These are phyloP conservation scores for Peronospora belbahrii DNA, from an alignment of 352 stramenopile genomes.

Conservation along the genomic window DNA sequence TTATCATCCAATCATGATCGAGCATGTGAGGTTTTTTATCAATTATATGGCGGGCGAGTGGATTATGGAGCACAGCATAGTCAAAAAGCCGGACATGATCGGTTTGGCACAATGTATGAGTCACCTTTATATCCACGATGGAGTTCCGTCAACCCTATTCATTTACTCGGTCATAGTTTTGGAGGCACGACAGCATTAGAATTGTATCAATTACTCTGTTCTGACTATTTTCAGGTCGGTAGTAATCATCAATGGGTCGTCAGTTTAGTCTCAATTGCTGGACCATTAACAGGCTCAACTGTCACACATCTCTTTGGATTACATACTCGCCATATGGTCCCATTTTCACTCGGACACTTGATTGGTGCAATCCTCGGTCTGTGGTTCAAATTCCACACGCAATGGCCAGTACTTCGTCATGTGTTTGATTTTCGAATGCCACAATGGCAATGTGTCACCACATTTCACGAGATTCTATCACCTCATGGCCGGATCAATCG, in stretches of 20 bases:
- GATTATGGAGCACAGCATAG: conserved; percentile 55
- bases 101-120: conserved; percentile 34
- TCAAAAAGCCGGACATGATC: conserved; percentile 25
- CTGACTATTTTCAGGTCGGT: conserved; percentile 49
- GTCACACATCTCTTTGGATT: conserved; percentile 26
- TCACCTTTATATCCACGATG: conserved; percentile 35
- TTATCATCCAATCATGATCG: conserved; percentile 58
- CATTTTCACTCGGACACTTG: conserved; percentile 24
- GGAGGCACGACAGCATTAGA: conserved; percentile 59
- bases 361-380: conserved; percentile 23
- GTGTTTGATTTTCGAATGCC: conserved; percentile 56
- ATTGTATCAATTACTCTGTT: conserved; percentile 58
- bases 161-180: conserved; percentile 67
- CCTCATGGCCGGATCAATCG: conserved; percentile 28
- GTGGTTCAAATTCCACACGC: conserved; percentile 39
- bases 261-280: conserved; percentile 48
- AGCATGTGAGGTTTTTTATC: conserved; percentile 55
- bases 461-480: conserved; percentile 30
- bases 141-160: conserved; percentile 43
- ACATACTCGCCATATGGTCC: conserved; percentile 16
- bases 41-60: conserved; percentile 42
- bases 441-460: conserved; percentile 33
- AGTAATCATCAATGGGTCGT: conserved; percentile 43
- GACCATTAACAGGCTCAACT: conserved; percentile 38
- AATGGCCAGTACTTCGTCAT: conserved; percentile 25